A percentile compares a stretch with the other conserved stretches of the same genome.
Conservation (phyloP, 257 asterid genomes). For the Henckelia pumila region DNA sequence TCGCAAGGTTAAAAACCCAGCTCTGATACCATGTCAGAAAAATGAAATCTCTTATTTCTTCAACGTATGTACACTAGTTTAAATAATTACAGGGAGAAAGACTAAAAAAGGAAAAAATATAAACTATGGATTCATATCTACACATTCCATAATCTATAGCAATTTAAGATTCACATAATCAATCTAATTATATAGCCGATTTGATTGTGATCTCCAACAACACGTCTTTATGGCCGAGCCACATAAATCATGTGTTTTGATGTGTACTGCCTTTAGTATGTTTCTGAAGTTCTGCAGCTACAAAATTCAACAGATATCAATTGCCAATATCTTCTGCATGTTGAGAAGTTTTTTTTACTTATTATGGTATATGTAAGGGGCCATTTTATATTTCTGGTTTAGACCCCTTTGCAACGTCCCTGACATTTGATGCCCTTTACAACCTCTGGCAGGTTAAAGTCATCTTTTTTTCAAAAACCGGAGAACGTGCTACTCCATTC, state of each 20-base stretch:
- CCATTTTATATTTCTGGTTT: neutral
- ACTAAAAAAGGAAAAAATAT: too few relatives aligned
- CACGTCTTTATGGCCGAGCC: neutral
- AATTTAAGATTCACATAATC: too few relatives aligned
- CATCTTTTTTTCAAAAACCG: constrained; percentile 81
- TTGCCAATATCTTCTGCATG: neutral
- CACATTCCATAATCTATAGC: too few relatives aligned
- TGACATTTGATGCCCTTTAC: constrained; percentile 5
- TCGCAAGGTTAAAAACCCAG: too few relatives aligned
- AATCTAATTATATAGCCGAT: too few relatives aligned
- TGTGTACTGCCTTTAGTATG: neutral
- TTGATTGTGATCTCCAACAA: too few relatives aligned
- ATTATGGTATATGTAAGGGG: neutral
- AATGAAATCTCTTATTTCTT: too few relatives aligned
- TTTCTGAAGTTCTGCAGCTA: neutral
- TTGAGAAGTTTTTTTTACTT: neutral
- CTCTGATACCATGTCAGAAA: too few relatives aligned
- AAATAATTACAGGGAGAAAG: too few relatives aligned
- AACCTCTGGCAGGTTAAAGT: constrained; percentile 65
- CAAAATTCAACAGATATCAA: neutral
- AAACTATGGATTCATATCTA: too few relatives aligned
- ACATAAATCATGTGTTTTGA: neutral
- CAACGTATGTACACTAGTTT: too few relatives aligned
- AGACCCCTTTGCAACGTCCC: neutral
- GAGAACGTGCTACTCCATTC: constrained; percentile 94